Conservation (phyloP, 2,329 filamentous ascomycete genomes). For the Venturiaceae sp. region DNA sequence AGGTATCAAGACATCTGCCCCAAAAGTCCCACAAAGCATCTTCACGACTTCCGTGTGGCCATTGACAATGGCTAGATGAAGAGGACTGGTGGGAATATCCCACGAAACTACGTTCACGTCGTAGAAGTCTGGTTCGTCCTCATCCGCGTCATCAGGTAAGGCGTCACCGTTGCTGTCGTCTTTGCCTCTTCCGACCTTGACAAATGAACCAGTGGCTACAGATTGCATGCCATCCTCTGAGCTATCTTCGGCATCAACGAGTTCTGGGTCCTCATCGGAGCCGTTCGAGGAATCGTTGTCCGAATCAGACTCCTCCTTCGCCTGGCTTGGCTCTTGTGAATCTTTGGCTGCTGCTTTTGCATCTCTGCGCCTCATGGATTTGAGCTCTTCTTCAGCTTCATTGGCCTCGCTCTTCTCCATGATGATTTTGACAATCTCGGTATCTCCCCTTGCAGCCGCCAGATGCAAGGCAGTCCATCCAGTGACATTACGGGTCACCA, state of each 20-base stretch:
- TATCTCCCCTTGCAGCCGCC: conserved; percentile 59
- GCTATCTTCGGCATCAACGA: conserved; percentile 19
- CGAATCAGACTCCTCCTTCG: conserved; percentile 19
- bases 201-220: conserved; percentile 57
- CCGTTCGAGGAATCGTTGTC: conserved; percentile 10
- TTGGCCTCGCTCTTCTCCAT: conserved; percentile 67
- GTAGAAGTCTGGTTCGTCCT: conserved; percentile 68
- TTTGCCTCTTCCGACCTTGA: conserved; percentile 51
- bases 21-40: conserved; percentile 58
- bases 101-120: conserved; percentile 71
- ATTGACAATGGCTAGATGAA: conserved; percentile 69
- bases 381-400: conserved; percentile 53
- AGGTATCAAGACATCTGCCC: conserved; percentile 66
- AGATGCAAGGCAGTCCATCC: conserved; percentile 77
- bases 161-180: conserved; percentile 32
- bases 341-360: background rate
- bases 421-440: conserved; percentile 60
- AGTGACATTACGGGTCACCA: conserved; percentile 67
- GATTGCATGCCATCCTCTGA: conserved; percentile 20
- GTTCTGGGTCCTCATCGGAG: conserved; percentile 28
- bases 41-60: conserved; percentile 62
- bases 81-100: conserved; percentile 63
- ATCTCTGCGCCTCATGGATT: conserved; percentile 16
- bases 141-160: conserved; percentile 42
- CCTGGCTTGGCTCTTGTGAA: conserved; percentile 3